These are phyloP conservation scores for Lenwebbia sp. DNA, from an alignment of 345 rosid species.

Conservation along the genomic window DNA sequence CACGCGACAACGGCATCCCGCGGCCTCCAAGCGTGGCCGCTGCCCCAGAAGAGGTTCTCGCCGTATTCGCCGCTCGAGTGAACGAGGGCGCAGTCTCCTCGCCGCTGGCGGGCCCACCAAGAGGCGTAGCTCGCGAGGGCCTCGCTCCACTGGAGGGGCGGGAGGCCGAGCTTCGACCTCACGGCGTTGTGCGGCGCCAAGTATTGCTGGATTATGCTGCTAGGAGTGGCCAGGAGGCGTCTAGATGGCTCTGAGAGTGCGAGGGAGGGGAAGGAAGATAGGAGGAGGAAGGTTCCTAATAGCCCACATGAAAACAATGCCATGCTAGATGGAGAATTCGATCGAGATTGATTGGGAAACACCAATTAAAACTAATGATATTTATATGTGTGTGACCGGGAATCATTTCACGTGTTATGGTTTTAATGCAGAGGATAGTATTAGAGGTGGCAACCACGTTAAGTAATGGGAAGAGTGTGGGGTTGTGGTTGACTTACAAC, in stretches of 20 bases:
- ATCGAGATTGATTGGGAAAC: not conserved
- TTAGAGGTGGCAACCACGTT: conserved; percentile 24
- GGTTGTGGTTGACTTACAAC: not conserved
- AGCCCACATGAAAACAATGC: not conserved
- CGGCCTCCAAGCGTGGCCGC: conserved; percentile 41
- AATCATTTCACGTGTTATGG: not conserved
- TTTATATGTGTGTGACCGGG: not conserved
- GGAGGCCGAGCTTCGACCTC: conserved; percentile 35
- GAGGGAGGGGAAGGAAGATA: not conserved
- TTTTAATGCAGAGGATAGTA: not conserved
- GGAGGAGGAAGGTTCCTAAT: conserved; percentile 11
- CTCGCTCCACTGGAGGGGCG: conserved; percentile 47
- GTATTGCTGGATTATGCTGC: conserved; percentile 15
- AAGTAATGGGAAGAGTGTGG: not conserved
- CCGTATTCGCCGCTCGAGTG: conserved; percentile 50
- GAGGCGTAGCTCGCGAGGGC: conserved; percentile 35
- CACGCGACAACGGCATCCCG: conserved; percentile 37
- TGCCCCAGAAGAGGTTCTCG: conserved; percentile 57
- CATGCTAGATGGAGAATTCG: not conserved
- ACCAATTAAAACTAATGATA: not conserved
- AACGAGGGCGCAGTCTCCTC: conserved; percentile 30
- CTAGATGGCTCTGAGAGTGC: not conserved
- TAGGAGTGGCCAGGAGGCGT: not conserved
- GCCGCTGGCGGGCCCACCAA: conserved; percentile 26
- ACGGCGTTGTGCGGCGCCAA: conserved; percentile 32